Base-by-base conservation (phyloP, 1,139 yeast species). In the Pneumocystis oryctolagi region DNA sequence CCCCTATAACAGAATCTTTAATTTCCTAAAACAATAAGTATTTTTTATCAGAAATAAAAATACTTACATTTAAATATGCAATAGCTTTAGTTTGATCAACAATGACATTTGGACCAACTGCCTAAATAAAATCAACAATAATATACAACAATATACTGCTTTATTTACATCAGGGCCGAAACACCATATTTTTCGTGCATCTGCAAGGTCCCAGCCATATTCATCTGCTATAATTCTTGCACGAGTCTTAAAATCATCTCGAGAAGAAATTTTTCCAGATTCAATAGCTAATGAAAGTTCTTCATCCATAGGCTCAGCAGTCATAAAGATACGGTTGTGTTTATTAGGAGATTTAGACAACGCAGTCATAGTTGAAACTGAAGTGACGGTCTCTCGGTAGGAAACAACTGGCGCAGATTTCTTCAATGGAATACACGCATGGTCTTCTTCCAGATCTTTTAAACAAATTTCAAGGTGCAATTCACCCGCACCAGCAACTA, bases 101-200 rank as follows among this genome's bases (percentile, higher is more conserved):
- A 78, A 92, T 97, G 78, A 92, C 80, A 84, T 92, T 92, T 76
- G 98, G 92, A 82, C 98, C 98, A 79, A 83, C 84, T 35, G 65
- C 62, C 59, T 57, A 57, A n/a, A 12, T 30, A 57, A 57, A 57
- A 9, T 35, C 14, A 57, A 18, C 12, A 14, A 57, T 20, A n/a
- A 57, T 57, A 35, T 35, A 35, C 16, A 57, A 82, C 20, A 5
- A 25, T 42, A 20, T 47, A 12, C 18, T 4, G 6, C 6, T 40
- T 2, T 47, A 28, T 30, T 28, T 57, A 97, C 97, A 77, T 92
- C 98, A 78, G 98, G 98, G 83, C 98, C 98, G 89, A 92, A 92
- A 87, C 97, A 89, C 98, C 98, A 92, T 77, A 92, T 92, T 94
- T 92, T 92, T 87, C 98, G 89, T 81, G 97, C 98, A 77, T 92